Percentiles rank a stretch among this genome's conserved stretches.
phyloP scores from a whole-genome alignment of 768 basidiomycete genomes.

The Naganishia vishniacii region DNA sequence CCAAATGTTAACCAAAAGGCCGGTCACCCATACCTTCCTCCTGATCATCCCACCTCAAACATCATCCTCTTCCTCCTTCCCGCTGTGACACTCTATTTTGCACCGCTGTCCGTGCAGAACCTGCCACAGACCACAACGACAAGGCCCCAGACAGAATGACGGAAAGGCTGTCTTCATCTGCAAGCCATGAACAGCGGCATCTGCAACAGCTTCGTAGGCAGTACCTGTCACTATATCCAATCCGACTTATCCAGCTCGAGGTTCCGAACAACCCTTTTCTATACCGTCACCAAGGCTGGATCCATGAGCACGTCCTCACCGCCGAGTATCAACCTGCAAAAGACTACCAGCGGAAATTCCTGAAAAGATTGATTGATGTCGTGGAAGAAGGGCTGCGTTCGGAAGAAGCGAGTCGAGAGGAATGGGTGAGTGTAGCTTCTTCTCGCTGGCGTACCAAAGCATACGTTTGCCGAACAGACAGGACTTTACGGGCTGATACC shows the following conservation, averaged over 20 bases:
- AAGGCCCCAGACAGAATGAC: not conserved
- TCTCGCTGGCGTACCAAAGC: not conserved
- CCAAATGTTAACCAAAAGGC: no score
- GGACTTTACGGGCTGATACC: not conserved
- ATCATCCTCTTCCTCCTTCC: no score
- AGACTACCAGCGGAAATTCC: constrained; percentile 26
- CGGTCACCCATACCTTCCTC: no score
- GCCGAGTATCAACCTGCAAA: constrained; percentile 14
- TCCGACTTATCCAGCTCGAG: constrained; percentile 15
- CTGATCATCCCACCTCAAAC: no score
- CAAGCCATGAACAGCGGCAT: not conserved
- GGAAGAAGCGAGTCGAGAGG: constrained; percentile 14
- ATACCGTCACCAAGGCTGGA: constrained; percentile 20
- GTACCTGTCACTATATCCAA: constrained; percentile 27
- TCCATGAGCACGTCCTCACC: constrained; percentile 2
- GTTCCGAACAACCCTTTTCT: not conserved
- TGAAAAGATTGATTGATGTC: constrained; percentile 17
- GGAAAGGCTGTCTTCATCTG: not conserved
- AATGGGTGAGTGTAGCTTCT: constrained; percentile 18
- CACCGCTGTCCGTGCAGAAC: no score
- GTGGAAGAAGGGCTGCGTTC: constrained; percentile 22
- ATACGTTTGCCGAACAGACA: no score
- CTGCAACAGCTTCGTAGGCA: constrained; percentile 20
- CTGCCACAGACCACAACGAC: not conserved
- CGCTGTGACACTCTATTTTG: no score